phyloP scores from a whole-genome alignment of 441 rosid genomes.

The Bruguiera hainesii region DNA sequence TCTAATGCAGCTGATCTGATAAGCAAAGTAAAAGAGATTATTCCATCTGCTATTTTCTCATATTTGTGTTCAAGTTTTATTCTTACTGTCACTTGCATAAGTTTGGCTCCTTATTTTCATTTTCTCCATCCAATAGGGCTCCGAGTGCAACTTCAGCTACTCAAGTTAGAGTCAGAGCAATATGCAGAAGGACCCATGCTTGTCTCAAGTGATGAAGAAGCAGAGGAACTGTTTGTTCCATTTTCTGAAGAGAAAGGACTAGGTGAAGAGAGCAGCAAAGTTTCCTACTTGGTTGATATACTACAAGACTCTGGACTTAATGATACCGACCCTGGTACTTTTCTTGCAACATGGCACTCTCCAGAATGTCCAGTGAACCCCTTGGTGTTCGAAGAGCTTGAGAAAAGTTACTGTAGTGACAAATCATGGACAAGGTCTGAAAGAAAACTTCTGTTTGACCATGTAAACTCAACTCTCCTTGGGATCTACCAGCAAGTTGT shows the following conservation, averaged over 20 bases:
- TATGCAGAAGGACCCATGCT: conserved; percentile 59
- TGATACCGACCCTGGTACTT: conserved; percentile 38
- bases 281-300: conserved; percentile 48
- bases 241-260: conserved; percentile 32
- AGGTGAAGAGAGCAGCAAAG: conserved; percentile 49
- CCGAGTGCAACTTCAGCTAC: conserved; percentile 87
- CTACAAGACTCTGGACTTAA: conserved; percentile 47
- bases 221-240: conserved; percentile 32
- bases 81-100: too few relatives aligned
- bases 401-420: conserved; percentile 46
- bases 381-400: conserved; percentile 65
- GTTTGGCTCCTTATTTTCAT: too few relatives aligned
- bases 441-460: conserved; percentile 71
- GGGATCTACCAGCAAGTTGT: conserved; percentile 42
- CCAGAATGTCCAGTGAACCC: conserved; percentile 64
- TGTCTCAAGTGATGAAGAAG: conserved; percentile 67
- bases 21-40: not conserved
- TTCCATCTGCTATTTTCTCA: not conserved
- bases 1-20: not conserved
- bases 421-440: conserved; percentile 48
- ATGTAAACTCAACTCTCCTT: conserved; percentile 51
- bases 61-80: too few relatives aligned
- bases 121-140: conserved; percentile 50
- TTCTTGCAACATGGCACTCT: conserved; percentile 54
- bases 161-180: conserved; percentile 70